phyloP scores from a whole-genome alignment of 2,329 filamentous ascomycete species.

The Sarocladiaceae sp. region DNA sequence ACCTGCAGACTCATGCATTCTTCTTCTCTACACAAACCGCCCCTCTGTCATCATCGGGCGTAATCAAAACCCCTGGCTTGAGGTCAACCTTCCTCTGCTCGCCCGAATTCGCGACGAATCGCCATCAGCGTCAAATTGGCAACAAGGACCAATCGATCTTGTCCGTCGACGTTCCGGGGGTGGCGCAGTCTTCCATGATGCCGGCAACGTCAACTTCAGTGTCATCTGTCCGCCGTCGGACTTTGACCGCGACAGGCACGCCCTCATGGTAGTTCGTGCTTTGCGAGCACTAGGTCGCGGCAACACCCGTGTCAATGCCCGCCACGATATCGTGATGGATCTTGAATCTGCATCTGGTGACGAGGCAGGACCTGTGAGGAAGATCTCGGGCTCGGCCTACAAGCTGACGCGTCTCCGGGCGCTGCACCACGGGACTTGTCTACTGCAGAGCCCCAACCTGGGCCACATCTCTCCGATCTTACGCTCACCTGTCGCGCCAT shows the following conservation, averaged over 20 bases:
- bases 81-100: constrained; percentile 68
- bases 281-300: constrained; percentile 53
- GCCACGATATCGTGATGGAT: constrained; percentile 87
- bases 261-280: constrained; percentile 87
- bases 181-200: constrained; percentile 89
- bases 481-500: constrained; percentile 68
- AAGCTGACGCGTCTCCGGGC: constrained; percentile 78
- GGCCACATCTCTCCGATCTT: constrained; percentile 62
- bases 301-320: constrained; percentile 70
- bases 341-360: constrained; percentile 34
- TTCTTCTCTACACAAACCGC: constrained; percentile 83
- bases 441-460: constrained; percentile 73
- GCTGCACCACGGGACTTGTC: constrained; percentile 88
- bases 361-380: constrained; percentile 28
- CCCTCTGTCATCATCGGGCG: constrained; percentile 87
- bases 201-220: constrained; percentile 90
- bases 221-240: constrained; percentile 72
- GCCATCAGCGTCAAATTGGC: constrained; percentile 13
- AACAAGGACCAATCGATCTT: constrained; percentile 37
- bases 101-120: constrained; percentile 11
- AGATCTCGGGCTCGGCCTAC: constrained; percentile 91
- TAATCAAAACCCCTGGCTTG: constrained; percentile 97
- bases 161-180: constrained; percentile 84
- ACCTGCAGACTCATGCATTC: constrained; percentile 63
- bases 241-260: constrained; percentile 83